Conservation (phyloP, 768 basidiomycete genomes). For the Candolleomyces eurysporus region DNA sequence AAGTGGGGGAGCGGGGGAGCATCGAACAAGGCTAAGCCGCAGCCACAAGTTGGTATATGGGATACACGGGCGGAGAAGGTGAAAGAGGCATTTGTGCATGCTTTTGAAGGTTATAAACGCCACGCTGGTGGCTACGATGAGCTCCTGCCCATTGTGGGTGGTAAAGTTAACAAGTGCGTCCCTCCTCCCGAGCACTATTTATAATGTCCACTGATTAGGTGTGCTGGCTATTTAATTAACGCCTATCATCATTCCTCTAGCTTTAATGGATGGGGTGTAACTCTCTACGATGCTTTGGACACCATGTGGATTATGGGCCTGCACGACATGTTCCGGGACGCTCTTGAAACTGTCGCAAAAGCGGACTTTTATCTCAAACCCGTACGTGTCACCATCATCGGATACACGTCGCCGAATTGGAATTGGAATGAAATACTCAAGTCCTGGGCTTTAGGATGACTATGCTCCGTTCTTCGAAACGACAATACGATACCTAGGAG, state of each 20-base stretch:
- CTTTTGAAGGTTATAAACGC: slow-evolving; percentile 53
- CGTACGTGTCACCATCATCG: background rate
- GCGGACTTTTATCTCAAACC: slow-evolving; percentile 38
- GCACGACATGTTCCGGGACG: slow-evolving; percentile 58
- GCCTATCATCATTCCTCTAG: slow-evolving; percentile 28
- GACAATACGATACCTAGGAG: slow-evolving; percentile 82
- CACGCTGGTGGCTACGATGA: slow-evolving; percentile 59
- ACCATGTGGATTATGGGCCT: slow-evolving; percentile 83
- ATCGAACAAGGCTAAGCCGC: background rate
- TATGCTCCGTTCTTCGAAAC: slow-evolving; percentile 72
- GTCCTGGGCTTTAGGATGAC: slow-evolving; percentile 16
- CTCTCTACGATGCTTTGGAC: slow-evolving; percentile 76
- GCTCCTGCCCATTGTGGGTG: slow-evolving; percentile 49
- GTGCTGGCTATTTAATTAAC: background rate
- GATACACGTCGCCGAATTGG: background rate
- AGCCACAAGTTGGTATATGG: slow-evolving; percentile 31
- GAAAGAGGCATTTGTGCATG: slow-evolving; percentile 57
- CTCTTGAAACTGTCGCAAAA: slow-evolving; percentile 49
- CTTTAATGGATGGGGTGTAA: slow-evolving; percentile 75
- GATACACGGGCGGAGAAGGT: slow-evolving; percentile 50
- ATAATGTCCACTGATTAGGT: no score
- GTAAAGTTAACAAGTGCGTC: slow-evolving; percentile 52
- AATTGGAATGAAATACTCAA: background rate
- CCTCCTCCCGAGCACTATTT: background rate
- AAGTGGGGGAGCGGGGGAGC: background rate